A percentile compares a stretch with the other conserved stretches of the same genome.
Evolutionary conservation across 768 basidiomycete genomes (phyloP).

Genomic region (Agrocybe pediades): DNA sequence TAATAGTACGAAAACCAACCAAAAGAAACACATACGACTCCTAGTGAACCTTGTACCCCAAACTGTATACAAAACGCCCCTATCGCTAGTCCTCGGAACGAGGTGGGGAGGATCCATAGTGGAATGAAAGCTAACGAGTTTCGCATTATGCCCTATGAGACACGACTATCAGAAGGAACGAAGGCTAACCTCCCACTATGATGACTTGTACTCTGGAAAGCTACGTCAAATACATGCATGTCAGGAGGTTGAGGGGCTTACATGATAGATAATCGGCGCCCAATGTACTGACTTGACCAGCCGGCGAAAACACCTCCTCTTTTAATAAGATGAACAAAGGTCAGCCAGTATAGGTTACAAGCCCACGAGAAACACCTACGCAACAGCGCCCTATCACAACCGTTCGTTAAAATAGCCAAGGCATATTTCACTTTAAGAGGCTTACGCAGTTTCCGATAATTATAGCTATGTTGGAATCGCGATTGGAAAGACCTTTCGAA

Average conservation of each 20-base stretch:
- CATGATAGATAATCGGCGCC: conserved; percentile 81
- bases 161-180: background rate
- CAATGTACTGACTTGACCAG: conserved; percentile 71
- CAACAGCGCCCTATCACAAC: conserved; percentile 34
- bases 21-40: conserved; percentile 65
- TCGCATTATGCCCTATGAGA: background rate
- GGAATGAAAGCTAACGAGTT: conserved; percentile 53
- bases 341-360: too few relatives aligned
- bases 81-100: conserved; percentile 70
- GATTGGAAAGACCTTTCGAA: conserved; percentile 59
- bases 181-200: conserved; percentile 49
- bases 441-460: conserved; percentile 76
- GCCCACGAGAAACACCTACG: background rate
- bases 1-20: conserved; percentile 36
- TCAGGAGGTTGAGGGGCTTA: conserved; percentile 19
- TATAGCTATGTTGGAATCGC: conserved; percentile 69
- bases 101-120: conserved; percentile 79
- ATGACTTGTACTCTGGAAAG: conserved; percentile 45
- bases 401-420: too few relatives aligned
- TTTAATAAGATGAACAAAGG: background rate
- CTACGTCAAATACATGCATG: background rate
- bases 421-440: conserved; percentile 6
- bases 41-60: conserved; percentile 91
- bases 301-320: conserved; percentile 75
- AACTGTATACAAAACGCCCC: conserved; percentile 89